Evolutionary conservation across 2,329 filamentous ascomycete genomes (phyloP), one percentile per base, ranked within the genome.

Genomic region (Apiospora marii): DNA sequence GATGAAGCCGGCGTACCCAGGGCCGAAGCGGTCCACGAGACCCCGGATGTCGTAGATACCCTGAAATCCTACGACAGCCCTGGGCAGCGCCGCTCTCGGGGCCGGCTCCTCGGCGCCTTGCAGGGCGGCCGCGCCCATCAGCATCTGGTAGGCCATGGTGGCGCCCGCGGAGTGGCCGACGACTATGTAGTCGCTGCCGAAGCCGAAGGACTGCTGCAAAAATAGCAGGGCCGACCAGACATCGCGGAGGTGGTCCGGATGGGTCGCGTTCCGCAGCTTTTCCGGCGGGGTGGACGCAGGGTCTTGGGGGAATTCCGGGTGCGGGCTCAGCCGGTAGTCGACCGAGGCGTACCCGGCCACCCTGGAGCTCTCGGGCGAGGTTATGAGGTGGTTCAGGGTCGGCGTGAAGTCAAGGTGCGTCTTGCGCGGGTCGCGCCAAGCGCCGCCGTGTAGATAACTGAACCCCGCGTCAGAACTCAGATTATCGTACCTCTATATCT

Each of bases 21-120:
- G 83, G 24, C 78, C 79, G 48, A 87, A 83, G 10, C 86, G 83
- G 67, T 83, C 80, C 37, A 86, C 82, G 27, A 94, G 81, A 0
- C 85, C 85, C 10, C 84, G 84, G 13, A 94, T 80, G 77, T 92
- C 89, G 80, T 93, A 94, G 30, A 94, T 89, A 0, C 92, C 92
- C 71, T 88, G 88, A 27, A 93, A 81, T 46, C 90, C 87, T 5
- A 93, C 79, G n/a, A 93, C 81, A 4, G 86, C 88, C 3, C 82
- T 77, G 0, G 90, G 90, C 24, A 84, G 78, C 7, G 80, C 81
- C 4, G 84, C 78, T 12, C 75, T 75, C 4, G 58, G 68, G 37
- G 37, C 8, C 10, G 80, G 76, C 22, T 74, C 74, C 7, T 73
- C 51, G 22, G 72, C 37, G 61, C 76, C 68, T 71, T 72, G 70